Evolutionary conservation across 2,329 filamentous ascomycete genomes (phyloP), one percentile per base, ranked within the genome.

Genomic region (Exophiala xenobiotica): DNA sequence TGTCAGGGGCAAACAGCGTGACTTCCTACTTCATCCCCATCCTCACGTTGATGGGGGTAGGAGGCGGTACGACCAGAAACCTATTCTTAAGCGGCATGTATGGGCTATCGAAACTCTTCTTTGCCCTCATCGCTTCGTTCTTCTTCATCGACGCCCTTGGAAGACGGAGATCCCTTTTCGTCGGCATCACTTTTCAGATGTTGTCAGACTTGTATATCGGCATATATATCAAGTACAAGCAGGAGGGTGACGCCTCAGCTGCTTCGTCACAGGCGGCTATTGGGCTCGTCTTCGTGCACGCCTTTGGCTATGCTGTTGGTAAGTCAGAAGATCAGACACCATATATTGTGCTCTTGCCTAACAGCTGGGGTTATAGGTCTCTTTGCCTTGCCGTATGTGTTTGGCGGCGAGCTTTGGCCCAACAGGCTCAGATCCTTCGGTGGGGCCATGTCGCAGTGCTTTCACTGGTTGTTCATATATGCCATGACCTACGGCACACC

Each of bases 91-190:
- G 65, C 1, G 69, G 67, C 46, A 72, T 77, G 61, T 76, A 76
- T 45, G 65, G 64, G 7, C 59, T 76, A 38, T 63, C 71, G 31
- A 77, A 75, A 57, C 70, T 77, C 47, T 68, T 67, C 44, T 73
- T 66, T 51, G 67, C 66, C 4, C 45, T 76, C 1, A 67, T 71
- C 8, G 71, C 72, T 3, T 68, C 67, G 2, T 70, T 77, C 49
- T 71, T 75, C 59, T 69, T 76, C 51, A 67, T 75, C 18, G 74
- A 76, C 43, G 70, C 69, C 7, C 61, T 77, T 3, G 73, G 74
- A 1, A 66, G 71, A 8, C 64, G 70, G 9, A 66, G 63, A 14
- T 68, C 65, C 4, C 63, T 74, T 1, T 70, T 74, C 19, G 51
- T 69, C 1, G 68, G 68, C 2, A 66, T 66, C 43, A 59, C 52